Base-by-base conservation (phyloP, 2,329 filamentous ascomycete genomes). In the Neospermospora avenae region DNA sequence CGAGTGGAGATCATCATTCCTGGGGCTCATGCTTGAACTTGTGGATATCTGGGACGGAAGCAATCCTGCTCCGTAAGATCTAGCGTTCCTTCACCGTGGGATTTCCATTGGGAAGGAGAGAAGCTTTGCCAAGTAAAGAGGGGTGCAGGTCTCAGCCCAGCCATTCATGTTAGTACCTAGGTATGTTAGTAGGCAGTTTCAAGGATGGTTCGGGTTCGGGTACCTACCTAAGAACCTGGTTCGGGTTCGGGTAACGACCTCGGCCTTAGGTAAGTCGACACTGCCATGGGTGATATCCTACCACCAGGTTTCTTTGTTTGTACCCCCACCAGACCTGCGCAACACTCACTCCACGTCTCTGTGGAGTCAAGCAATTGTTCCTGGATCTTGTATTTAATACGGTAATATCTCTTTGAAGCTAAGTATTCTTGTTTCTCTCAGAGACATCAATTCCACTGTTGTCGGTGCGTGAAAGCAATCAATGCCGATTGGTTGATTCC, bases 101-200 rank as follows among this genome's bases (percentile, higher is more conserved):
- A 14, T 39, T 52, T 53, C 39, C 37, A 52, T 52, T 58, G 56
- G 46, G 56, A 53, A 58, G 56, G 56, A 58, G 56, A 39, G 45
- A 57, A 49, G 55, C 31, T 49, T 25, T 31, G 55, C 44, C 42
- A 48, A 48, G 49, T 53, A 3, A 1, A 28, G 49, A 35, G 13
- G 16, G 31, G 10, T 34, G 7, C 24, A 8, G 10, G 18, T 51
- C 46, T 34, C 25, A n/a, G 28, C 28, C 28, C n/a, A n/a, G n/a
- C n/a, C n/a, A n/a, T n/a, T n/a, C n/a, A n/a, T n/a, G n/a, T n/a
- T n/a, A n/a, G n/a, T n/a, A n/a, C n/a, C n/a, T n/a, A n/a, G n/a
- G n/a, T n/a, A n/a, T n/a, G n/a, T n/a, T n/a, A n/a, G n/a, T n/a
- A n/a, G n/a, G n/a, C n/a, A n/a, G n/a, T n/a, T n/a, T n/a, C n/a